phyloP scores from a whole-genome alignment of 1,284 basidiomycete species.

The Ceratobasidium sp. region DNA sequence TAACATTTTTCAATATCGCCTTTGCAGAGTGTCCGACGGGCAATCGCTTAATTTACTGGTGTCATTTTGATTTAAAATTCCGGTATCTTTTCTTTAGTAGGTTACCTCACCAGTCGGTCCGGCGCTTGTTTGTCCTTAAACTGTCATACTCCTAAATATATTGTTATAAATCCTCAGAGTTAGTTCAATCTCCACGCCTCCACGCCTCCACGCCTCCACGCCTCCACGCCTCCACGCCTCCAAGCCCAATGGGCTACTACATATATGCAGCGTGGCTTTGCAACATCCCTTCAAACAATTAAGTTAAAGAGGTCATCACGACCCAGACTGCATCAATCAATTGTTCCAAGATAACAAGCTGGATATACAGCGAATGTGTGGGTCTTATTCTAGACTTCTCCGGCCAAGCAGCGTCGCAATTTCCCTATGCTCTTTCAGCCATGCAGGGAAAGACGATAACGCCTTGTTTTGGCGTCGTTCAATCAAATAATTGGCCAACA shows the following conservation, averaged over 20 bases:
- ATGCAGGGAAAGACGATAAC: conserved; percentile 76
- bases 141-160: conserved; percentile 44
- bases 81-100: conserved; percentile 40
- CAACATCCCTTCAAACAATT: neutral
- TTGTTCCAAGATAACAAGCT: neutral
- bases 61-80: conserved; percentile 37
- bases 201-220: no score
- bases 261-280: neutral
- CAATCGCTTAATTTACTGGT: conserved; percentile 23
- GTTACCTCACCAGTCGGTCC: conserved; percentile 34
- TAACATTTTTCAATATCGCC: neutral
- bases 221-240: no score
- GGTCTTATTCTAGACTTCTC: conserved; percentile 76
- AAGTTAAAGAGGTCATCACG: neutral
- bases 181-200: neutral
- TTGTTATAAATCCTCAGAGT: conserved; percentile 45
- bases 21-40: conserved; percentile 44
- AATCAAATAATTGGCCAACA: conserved; percentile 95
- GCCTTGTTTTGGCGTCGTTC: conserved; percentile 66
- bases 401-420: conserved; percentile 83
- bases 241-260: neutral
- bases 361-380: neutral
- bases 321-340: neutral
- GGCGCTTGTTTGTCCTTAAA: conserved; percentile 30
- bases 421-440: conserved; percentile 87